Base-by-base conservation (phyloP, 257 asterid genomes). In the Primulina huaijiensis region DNA sequence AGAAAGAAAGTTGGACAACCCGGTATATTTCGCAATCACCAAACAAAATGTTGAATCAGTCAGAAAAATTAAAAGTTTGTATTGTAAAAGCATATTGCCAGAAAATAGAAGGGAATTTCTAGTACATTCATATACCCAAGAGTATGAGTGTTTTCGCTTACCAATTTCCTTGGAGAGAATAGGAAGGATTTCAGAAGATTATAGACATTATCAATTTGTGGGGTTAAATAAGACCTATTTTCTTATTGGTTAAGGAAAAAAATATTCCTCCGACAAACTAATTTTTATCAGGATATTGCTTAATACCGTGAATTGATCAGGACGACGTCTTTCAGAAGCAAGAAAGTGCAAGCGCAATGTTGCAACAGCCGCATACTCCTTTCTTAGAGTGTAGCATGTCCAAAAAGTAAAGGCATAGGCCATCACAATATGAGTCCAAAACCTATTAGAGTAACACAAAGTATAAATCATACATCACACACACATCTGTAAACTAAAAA, bases 351-450 rank as follows among this genome's bases (percentile, higher is more conserved):
- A 73, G 77, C 98, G 95, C 98, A 92, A 84, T 72, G 82, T 35
- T 55, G 97, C 88, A 79, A 92, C 62, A 16, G 57, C 77, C 76
- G 65, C 93, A 61, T 92, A 92, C 86, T 90, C 98, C 86, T 86
- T 90, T 77, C 66, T 46, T 80, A 92, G 78, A 56, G 81, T 77
- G 81, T 84, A 90, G 78, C 93, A 90, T 53, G 97, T 88, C 98
- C 98, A 92, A 73, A 90, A 72, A 60, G 97, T 87, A 72, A 92
- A 85, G 67, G 75, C 87, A 82, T 92, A 92, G 59, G 98, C 95
- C 95, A 90, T 84, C 64, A 90, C 82, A 60, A 92, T 60, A 76
- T 92, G 97, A 76, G 95, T 79, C 97, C 98, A 92, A 72, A 92
- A 90, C 88, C 97, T 92, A 92, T 72, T 72, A 60, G 69, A 38